Conservation (phyloP, 1,284 basidiomycete species). For the Tylopilus orsonianus region DNA sequence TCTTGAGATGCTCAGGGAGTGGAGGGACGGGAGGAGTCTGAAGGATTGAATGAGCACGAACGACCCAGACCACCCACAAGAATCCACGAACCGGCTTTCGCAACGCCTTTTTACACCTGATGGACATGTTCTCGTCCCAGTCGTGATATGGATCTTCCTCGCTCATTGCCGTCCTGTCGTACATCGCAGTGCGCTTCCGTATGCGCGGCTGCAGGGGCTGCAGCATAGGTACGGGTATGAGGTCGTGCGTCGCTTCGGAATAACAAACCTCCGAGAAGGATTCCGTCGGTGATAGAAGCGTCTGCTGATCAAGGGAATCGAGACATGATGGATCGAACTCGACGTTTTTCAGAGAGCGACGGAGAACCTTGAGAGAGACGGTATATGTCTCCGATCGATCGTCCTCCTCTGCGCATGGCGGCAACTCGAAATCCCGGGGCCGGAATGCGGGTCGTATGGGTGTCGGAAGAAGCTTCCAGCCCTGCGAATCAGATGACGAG, state of each 20-base stretch:
- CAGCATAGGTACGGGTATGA: conserved; percentile 24
- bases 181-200: conserved; percentile 29
- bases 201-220: conserved; percentile 35
- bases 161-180: conserved; percentile 36
- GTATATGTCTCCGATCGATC: conserved; percentile 27
- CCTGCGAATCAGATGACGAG: conserved; percentile 33
- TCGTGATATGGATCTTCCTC: conserved; percentile 37
- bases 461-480: conserved; percentile 33
- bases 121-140: conserved; percentile 36
- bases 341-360: conserved; percentile 34
- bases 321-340: conserved; percentile 36
- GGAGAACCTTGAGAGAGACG: conserved; percentile 32
- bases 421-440: conserved; percentile 33
- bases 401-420: conserved; percentile 31
- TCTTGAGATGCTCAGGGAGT: conserved; percentile 29
- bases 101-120: conserved; percentile 12
- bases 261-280: conserved; percentile 36
- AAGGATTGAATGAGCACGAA: conserved; percentile 10
- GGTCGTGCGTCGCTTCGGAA: conserved; percentile 34
- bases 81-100: conserved; percentile 28
- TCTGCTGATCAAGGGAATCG: conserved; percentile 36
- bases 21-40: conserved; percentile 32
- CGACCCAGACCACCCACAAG: background rate
- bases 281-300: conserved; percentile 36
- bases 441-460: conserved; percentile 36